A percentile compares a stretch with the other conserved stretches of the same genome.
Conservation (phyloP, 2,329 filamentous ascomycete species). For the Magnaporthiopsis incrustans region DNA sequence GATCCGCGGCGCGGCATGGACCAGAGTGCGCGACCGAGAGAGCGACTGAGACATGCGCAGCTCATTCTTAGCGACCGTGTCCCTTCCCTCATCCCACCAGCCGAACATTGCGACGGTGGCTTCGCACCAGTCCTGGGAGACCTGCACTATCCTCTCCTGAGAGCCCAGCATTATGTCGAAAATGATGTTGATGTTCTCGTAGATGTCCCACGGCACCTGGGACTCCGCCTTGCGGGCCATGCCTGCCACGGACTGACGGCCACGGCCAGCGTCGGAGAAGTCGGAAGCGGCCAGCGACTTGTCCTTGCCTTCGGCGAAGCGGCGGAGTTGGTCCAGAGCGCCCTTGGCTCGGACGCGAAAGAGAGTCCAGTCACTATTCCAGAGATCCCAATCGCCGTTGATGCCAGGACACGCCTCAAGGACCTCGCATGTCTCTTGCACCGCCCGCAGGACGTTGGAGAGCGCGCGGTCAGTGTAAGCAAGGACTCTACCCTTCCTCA, state of each 20-base stretch:
- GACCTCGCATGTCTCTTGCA: slow-evolving; percentile 59
- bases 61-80: slow-evolving; percentile 21
- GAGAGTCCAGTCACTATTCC: slow-evolving; percentile 71
- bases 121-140: slow-evolving; percentile 87
- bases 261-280: slow-evolving; percentile 24
- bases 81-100: slow-evolving; percentile 85
- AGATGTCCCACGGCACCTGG: slow-evolving; percentile 82
- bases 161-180: slow-evolving; percentile 77
- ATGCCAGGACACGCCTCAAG: slow-evolving; percentile 67
- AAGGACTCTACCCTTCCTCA: slow-evolving; percentile 57
- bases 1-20: slow-evolving; percentile 30
- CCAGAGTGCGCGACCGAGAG: slow-evolving; percentile 31
- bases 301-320: slow-evolving; percentile 63
- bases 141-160: slow-evolving; percentile 64
- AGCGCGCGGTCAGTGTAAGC: slow-evolving; percentile 70
- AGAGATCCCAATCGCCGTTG: slow-evolving; percentile 72
- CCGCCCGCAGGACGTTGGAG: slow-evolving; percentile 67
- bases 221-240: slow-evolving; percentile 72
- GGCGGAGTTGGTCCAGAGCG: slow-evolving; percentile 61
- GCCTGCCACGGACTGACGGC: slow-evolving; percentile 50
- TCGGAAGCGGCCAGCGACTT: slow-evolving; percentile 22
- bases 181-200: slow-evolving; percentile 71
- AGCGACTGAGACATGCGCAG: slow-evolving; percentile 15
- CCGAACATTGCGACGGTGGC: slow-evolving; percentile 73
- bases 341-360: slow-evolving; percentile 70